Conservation (phyloP, 2,329 filamentous ascomycete species). For the Rhinocladiella mackenziei region DNA sequence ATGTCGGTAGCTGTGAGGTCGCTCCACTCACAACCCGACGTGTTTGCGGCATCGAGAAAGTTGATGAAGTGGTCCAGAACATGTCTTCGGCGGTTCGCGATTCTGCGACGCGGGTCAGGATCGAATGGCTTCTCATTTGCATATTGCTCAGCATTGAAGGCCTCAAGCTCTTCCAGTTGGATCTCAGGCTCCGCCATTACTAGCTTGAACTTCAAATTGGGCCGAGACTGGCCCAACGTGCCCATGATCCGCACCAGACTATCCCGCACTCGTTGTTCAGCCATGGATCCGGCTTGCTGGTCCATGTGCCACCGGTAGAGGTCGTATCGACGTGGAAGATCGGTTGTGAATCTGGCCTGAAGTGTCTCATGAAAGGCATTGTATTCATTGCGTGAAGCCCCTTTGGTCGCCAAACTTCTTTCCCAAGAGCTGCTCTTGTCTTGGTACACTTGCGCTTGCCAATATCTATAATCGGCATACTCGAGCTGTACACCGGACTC, state of each 20-base stretch:
- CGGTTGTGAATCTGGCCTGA: slow-evolving; percentile 20
- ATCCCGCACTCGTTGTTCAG: slow-evolving; percentile 5
- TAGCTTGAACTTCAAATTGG: slow-evolving; percentile 17
- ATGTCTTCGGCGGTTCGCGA: slow-evolving; percentile 18
- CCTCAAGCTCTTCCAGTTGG: slow-evolving; percentile 21
- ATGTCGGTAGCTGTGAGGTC: slow-evolving; percentile 17
- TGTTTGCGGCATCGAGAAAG: slow-evolving; percentile 16
- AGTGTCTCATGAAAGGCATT: slow-evolving; percentile 18
- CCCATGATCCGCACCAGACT: slow-evolving; percentile 10
- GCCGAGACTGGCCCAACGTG: slow-evolving; percentile 7
- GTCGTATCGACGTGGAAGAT: slow-evolving; percentile 17
- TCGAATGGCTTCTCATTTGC: slow-evolving; percentile 14
- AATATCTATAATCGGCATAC: slow-evolving; percentile 25
- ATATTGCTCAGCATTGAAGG: slow-evolving; percentile 14
- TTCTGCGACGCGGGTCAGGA: slow-evolving; percentile 17
- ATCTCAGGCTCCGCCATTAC: slow-evolving; percentile 25
- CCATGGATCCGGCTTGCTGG: slow-evolving; percentile 19
- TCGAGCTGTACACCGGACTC: slow-evolving; percentile 24
- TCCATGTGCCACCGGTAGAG: slow-evolving; percentile 27
- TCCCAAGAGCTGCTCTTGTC: slow-evolving; percentile 19
- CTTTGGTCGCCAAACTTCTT: slow-evolving; percentile 7
- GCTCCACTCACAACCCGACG: slow-evolving; percentile 4
- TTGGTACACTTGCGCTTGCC: slow-evolving; percentile 21
- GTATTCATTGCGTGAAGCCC: slow-evolving; percentile 12
- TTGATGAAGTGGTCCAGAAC: slow-evolving; percentile 21